These are phyloP conservation scores for Cladosporium sp. DNA, from an alignment of 2,329 filamentous ascomycete species.

Conservation along the genomic window DNA sequence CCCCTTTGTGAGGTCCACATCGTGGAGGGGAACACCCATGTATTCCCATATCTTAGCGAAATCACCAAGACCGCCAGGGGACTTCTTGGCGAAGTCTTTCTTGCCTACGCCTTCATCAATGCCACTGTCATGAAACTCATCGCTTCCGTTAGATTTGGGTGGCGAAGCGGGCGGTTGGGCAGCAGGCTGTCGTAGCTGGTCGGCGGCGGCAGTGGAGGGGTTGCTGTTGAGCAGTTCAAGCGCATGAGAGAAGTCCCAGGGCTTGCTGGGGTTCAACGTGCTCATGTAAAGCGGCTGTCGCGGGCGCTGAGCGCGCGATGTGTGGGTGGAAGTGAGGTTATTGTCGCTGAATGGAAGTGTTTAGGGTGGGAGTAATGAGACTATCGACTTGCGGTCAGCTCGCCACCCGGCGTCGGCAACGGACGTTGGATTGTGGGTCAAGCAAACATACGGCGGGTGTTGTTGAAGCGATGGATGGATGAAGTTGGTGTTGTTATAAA, in stretches of 20 bases:
- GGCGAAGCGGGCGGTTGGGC: conserved; percentile 7
- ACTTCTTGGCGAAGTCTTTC: conserved; percentile 17
- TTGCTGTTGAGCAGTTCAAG: conserved; percentile 37
- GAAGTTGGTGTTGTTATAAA: neutral
- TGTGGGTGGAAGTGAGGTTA: neutral
- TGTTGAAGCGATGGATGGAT: neutral
- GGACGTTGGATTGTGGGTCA: conserved; percentile 5
- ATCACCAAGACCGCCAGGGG: conserved; percentile 35
- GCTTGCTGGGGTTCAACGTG: conserved; percentile 31
- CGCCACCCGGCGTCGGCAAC: conserved; percentile 11
- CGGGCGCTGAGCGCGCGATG: conserved; percentile 15
- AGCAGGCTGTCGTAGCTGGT: conserved; percentile 8
- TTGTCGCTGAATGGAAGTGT: neutral
- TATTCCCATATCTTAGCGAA: conserved; percentile 45
- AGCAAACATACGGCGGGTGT: neutral
- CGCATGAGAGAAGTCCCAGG: conserved; percentile 46
- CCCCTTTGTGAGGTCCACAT: neutral
- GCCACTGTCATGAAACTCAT: conserved; percentile 7
- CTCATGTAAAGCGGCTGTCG: conserved; percentile 23
- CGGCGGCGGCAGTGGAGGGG: conserved; percentile 15
- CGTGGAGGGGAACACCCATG: conserved; percentile 32
- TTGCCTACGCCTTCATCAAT: conserved; percentile 13
- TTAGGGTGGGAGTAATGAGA: conserved; percentile 1
- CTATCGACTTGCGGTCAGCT: conserved; percentile 11
- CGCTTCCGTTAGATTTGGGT: conserved; percentile 10